Evolutionary conservation across 1,284 basidiomycete species (phyloP).

Genomic region (Lignosus rhinocerotis): DNA sequence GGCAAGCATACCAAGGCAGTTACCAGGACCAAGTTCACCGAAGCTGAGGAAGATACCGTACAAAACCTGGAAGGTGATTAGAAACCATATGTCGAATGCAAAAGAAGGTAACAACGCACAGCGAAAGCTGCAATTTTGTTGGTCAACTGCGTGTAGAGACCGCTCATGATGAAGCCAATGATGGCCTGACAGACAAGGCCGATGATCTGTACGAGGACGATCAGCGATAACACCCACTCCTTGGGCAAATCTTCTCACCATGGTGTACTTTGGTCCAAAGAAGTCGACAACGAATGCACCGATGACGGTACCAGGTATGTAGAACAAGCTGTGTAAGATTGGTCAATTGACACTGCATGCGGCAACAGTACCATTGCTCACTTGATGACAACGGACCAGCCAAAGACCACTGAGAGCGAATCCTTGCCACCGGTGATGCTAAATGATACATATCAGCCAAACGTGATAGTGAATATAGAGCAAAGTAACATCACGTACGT

Average conservation of each 20-base stretch:
- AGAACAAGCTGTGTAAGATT: conserved; percentile 57
- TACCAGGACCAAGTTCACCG: conserved; percentile 80
- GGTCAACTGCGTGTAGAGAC: conserved; percentile 63
- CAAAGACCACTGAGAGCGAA: conserved; percentile 62
- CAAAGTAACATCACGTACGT: conserved; percentile 41
- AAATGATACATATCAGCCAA: neutral
- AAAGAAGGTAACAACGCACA: conserved; percentile 37
- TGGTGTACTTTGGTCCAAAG: conserved; percentile 74
- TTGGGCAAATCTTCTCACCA: conserved; percentile 45
- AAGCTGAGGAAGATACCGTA: conserved; percentile 91
- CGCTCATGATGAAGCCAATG: conserved; percentile 86
- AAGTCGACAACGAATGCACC: conserved; percentile 82
- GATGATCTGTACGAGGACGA: conserved; percentile 47
- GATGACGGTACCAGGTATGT: conserved; percentile 74
- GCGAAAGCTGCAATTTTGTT: conserved; percentile 78
- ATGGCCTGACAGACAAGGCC: conserved; percentile 73
- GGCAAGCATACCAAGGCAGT: conserved; percentile 80
- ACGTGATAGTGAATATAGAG: neutral
- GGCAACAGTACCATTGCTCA: conserved; percentile 33
- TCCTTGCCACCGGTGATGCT: conserved; percentile 59
- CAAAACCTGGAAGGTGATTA: conserved; percentile 42
- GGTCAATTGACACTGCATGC: neutral
- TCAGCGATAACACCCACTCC: neutral
- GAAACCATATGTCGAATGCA: too few relatives aligned
- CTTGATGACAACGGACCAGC: conserved; percentile 81